Base-by-base conservation (phyloP, 1,139 yeast genomes). In the Geotrichum restrictum region DNA sequence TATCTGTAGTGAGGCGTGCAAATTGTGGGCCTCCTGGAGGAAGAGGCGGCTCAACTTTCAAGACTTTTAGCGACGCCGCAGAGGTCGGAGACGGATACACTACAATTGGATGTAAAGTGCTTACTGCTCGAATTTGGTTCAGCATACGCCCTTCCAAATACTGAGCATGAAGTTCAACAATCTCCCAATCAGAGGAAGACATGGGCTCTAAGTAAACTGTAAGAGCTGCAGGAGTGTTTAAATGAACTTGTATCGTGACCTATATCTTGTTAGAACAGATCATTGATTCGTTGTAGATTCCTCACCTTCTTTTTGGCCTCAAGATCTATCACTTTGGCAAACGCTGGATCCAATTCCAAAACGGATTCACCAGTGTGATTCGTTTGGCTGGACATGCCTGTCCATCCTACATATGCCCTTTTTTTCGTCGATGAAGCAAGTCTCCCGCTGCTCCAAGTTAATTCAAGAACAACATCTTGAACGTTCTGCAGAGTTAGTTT, bases 161-260 rank as follows among this genome's bases (percentile, higher is more conserved):
- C 47, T 78, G 82, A 1, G 96, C 94, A 67, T 93, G 88, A 3
- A 86, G 71, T 63, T 89, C 96, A 4, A 89, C 87, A 40, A 87
- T 73, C 61, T 91, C 98, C 98, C 98, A 93, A 65, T 93, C 98
- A 3, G 85, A 78, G 2, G 83, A 69, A 0, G 87, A 76, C 33
- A 79, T 69, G 0, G 98, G 98, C 64, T 88, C 97, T 44, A 91
- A 75, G 63, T 80, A 82, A 7, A 91, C 82, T 4, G 82, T 79
- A 6, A 75, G 69, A 0, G 89, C 82, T 49, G 71, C 75, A 22
- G 73, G 78, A 13, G 77, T 74, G 36, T 78, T 73, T 36, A 77
- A 67, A 45, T 66, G 72, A 10, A 72, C 62, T 14, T 65, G 64
- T 11, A 78, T 59, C 1, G 66, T 63, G n/a, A 83, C 74, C 44